Conservation (phyloP, 1,284 basidiomycete genomes). For the Apiotrichum sp. region DNA sequence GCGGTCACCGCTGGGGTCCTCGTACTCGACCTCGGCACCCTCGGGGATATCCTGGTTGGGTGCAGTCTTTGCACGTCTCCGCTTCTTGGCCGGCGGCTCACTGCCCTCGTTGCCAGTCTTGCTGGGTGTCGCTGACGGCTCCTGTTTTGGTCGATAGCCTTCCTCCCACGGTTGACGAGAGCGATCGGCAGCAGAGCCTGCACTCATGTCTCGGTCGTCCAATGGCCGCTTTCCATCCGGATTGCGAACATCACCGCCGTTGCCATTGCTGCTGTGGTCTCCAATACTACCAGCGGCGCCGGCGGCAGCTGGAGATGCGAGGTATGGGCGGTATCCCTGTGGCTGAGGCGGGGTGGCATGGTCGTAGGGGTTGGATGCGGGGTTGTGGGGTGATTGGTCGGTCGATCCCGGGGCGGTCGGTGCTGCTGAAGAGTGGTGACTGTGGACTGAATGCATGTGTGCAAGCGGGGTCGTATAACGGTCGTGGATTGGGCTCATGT, state of each 20-base stretch:
- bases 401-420: background rate
- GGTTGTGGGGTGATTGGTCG: background rate
- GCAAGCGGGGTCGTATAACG: background rate
- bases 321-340: conserved; percentile 1
- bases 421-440: background rate
- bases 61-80: conserved; percentile 1
- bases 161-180: conserved; percentile 2
- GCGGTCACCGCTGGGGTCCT: conserved; percentile 28
- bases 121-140: background rate
- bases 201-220: background rate
- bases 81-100: conserved; percentile 6
- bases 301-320: background rate
- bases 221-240: background rate
- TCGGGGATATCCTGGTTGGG: conserved; percentile 12
- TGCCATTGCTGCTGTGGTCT: background rate
- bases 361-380: conserved; percentile 1
- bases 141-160: background rate
- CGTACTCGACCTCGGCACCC: conserved; percentile 27
- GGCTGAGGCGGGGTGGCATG: conserved; percentile 1
- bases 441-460: background rate
- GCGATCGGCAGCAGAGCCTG: background rate
- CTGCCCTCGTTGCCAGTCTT: background rate
- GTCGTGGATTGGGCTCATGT: background rate
- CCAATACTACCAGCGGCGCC: background rate
- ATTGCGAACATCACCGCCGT: background rate